phyloP scores from a whole-genome alignment of 805 yeast genomes.

The Vanderwaltozyma yarrowii region DNA sequence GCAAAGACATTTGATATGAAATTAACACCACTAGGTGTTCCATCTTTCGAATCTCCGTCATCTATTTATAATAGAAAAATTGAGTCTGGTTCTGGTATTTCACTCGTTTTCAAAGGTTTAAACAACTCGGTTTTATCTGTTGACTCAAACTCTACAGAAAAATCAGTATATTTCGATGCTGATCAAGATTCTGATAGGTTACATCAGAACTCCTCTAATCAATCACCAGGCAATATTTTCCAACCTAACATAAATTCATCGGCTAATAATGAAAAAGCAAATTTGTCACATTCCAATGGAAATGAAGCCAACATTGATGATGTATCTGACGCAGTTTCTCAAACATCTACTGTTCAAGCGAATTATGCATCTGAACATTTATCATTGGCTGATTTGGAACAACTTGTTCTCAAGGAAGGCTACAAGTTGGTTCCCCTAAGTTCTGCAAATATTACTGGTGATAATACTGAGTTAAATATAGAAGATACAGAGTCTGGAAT shows the following conservation, averaged over 20 bases:
- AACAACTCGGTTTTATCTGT: slow-evolving; percentile 18
- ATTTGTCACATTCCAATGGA: no score
- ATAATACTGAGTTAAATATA: background rate
- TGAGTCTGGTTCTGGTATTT: slow-evolving; percentile 11
- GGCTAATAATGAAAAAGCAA: background rate
- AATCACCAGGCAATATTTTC: no score
- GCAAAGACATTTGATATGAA: slow-evolving; percentile 30
- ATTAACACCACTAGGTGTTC: slow-evolving; percentile 23
- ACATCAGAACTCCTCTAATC: background rate
- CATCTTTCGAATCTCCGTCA: slow-evolving; percentile 5
- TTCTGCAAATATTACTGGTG: background rate
- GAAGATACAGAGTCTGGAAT: background rate
- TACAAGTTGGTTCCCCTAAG: slow-evolving; percentile 7
- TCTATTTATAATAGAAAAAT: background rate
- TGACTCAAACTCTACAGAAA: slow-evolving; percentile 16
- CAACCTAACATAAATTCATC: background rate
- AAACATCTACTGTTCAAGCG: slow-evolving; percentile 5
- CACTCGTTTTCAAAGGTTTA: slow-evolving; percentile 3
- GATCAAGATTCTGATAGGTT: slow-evolving; percentile 1
- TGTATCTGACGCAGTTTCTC: slow-evolving; percentile 4
- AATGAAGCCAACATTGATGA: background rate
- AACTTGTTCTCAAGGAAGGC: slow-evolving; percentile 9
- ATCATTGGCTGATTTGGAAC: slow-evolving; percentile 5
- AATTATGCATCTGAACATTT: background rate
- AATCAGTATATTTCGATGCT: slow-evolving; percentile 26